These are phyloP conservation scores for Zychaea mexicana DNA, from an alignment of 371 early-diverging fungal species.

Conservation along the genomic window DNA sequence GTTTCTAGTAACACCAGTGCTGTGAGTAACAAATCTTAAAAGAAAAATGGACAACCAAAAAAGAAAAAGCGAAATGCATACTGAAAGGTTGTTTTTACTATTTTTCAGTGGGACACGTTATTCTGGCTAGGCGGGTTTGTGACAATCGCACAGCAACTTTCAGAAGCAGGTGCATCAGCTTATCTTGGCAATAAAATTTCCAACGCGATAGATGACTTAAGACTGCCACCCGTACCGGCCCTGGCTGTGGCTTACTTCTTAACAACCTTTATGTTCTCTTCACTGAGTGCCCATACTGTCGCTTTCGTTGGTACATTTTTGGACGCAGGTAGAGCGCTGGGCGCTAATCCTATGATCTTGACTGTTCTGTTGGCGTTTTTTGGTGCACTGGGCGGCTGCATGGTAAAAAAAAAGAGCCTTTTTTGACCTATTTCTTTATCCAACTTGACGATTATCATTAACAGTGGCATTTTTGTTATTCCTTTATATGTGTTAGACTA, in stretches of 20 bases:
- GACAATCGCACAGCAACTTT: conserved; percentile 74
- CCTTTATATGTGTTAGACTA: conserved; percentile 41
- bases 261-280: conserved; percentile 75
- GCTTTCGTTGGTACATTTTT: conserved; percentile 80
- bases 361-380: conserved; percentile 67
- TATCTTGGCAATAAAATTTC: conserved; percentile 66
- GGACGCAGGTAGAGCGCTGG: conserved; percentile 67
- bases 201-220: conserved; percentile 26
- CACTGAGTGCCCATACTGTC: conserved; percentile 65
- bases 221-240: conserved; percentile 42
- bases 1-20: conserved; percentile 68
- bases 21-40: conserved; percentile 24
- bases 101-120: conserved; percentile 71
- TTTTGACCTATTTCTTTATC: neutral
- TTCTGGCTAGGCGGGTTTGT: conserved; percentile 85
- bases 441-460: neutral
- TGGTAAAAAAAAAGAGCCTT: conserved; percentile 33
- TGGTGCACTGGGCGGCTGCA: conserved; percentile 65
- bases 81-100: neutral
- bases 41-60: neutral
- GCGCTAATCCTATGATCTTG: conserved; percentile 58
- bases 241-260: conserved; percentile 68
- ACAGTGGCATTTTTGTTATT: too few species aligned
- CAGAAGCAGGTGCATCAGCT: conserved; percentile 65
- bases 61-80: neutral